Percentiles rank a stretch among this genome's conserved stretches.
phyloP scores from a whole-genome alignment of 2,329 filamentous ascomycete species.

The Fusarium nematophilum region DNA sequence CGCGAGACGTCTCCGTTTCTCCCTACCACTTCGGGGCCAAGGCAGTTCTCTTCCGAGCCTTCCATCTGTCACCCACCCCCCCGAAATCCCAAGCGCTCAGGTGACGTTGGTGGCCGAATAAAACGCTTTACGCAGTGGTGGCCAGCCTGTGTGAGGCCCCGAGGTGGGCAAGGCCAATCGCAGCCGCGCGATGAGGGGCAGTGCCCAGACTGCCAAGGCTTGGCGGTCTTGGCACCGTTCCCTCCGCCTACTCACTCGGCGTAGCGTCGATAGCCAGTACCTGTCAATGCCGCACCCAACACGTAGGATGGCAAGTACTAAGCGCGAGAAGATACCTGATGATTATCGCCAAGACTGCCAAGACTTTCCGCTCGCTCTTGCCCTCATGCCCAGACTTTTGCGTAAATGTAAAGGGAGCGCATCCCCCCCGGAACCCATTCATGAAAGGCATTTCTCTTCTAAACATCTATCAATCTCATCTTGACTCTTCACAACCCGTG shows the following conservation, averaged over 20 bases:
- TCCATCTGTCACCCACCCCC: not conserved
- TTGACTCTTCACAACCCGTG: constrained; percentile 8
- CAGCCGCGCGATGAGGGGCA: constrained; percentile 45
- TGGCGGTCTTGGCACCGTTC: constrained; percentile 51
- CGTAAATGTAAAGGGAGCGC: constrained; percentile 53
- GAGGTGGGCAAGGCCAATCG: constrained; percentile 46
- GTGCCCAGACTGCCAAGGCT: constrained; percentile 55
- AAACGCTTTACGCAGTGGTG: constrained; percentile 46
- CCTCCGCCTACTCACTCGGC: constrained; percentile 41
- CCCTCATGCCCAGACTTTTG: constrained; percentile 49
- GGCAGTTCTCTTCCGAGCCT: not conserved
- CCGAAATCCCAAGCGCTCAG: constrained; percentile 40
- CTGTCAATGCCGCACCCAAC: fast-evolving
- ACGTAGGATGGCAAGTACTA: not conserved
- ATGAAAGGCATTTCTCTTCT: constrained; percentile 37
- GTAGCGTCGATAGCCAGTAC: constrained; percentile 37
- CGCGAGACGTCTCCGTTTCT: not conserved
- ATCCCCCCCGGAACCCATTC: constrained; percentile 43
- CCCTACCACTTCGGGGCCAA: too few relatives aligned
- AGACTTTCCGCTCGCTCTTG: constrained; percentile 54
- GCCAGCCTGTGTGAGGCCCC: constrained; percentile 45
- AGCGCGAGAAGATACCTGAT: constrained; percentile 30
- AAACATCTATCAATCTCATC: constrained; percentile 31
- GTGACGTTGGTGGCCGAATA: constrained; percentile 44
- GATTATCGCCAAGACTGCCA: constrained; percentile 48